A percentile compares a stretch with the other conserved stretches of the same genome.
phyloP scores from a whole-genome alignment of 495 filamentous ascomycete genomes.

The Poronia punctata region DNA sequence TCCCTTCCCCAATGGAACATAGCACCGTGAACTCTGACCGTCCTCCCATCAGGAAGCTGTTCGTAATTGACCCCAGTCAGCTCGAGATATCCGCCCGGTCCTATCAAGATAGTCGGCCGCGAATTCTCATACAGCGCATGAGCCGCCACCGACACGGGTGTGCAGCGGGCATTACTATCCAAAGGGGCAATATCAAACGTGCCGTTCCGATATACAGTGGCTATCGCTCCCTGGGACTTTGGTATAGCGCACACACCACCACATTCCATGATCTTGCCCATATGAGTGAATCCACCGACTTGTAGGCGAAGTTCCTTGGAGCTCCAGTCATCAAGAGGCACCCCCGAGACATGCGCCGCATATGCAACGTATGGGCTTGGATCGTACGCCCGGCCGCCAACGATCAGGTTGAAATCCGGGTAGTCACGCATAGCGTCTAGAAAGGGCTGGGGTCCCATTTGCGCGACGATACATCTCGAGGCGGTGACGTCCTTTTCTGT shows the following conservation, averaged over 20 bases:
- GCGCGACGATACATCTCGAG: constrained; percentile 26
- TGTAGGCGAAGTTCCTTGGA: constrained; percentile 11
- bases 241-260: constrained; percentile 41
- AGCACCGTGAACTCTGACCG: constrained; percentile 33
- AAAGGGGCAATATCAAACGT: constrained; percentile 39
- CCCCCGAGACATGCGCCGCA: constrained; percentile 20
- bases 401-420: constrained; percentile 38
- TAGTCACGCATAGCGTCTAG: constrained; percentile 31
- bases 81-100: constrained; percentile 40
- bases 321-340: constrained; percentile 5
- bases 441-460: constrained; percentile 34
- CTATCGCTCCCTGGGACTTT: constrained; percentile 32
- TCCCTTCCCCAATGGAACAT: constrained; percentile 24
- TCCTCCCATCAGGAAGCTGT: constrained; percentile 30
- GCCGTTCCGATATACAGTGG: constrained; percentile 31
- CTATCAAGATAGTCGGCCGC: constrained; percentile 37
- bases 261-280: constrained; percentile 51
- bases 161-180: constrained; percentile 28
- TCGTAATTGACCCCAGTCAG: constrained; percentile 31
- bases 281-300: constrained; percentile 35
- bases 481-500: constrained; percentile 31
- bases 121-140: constrained; percentile 48
- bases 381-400: constrained; percentile 45
- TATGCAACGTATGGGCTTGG: constrained; percentile 43
- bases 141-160: constrained; percentile 38